Evolutionary conservation across 169 alveolate genomes (phyloP), one percentile per base, ranked within the genome.

Genomic region (Cryptosporidium xiaoi): DNA sequence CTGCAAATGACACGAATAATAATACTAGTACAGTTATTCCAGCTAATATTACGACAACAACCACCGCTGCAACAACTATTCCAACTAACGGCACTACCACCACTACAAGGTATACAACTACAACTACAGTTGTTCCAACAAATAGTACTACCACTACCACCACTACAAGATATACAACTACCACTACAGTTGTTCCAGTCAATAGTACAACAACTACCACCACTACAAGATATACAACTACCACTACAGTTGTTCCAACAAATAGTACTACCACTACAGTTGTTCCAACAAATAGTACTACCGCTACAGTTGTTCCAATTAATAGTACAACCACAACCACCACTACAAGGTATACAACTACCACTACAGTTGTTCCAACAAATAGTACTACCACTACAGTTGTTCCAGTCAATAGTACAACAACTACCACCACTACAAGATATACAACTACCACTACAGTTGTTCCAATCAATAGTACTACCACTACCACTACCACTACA

Each of bases 291-390:
- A 64, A 18, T 16, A 18, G 1, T 1, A 51, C 60, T 1, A 77
- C 85, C 5, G 58, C 85, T 2, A 44, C 55, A 3, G 27, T 64
- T 13, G 36, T 46, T 12, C 12, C 82, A 46, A 51, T 27, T 1
- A 69, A 48, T 24, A 15, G 53, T 13, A 69, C 24, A 50, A 71
- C 85, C 0, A 56, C 46, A 1, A 69, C 24, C n/a, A 71, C 85
- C 0, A 56, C 46, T 1, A 0, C 51, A 51, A 31, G 29, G 6
- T 29, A 53, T 20, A 51, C 84, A 0, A 71, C 55, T 2, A 36
- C 66, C 33, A 66, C 82, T 2, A 53, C 84, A 71, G 64, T 50
- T 5, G 40, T 16, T 4, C 3, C 16, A 1, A 56, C 51, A 71
- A 33, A 10, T 12, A 71, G 55, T 5, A 51, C 60, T 1, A 77